Evolutionary conservation across 140 eudicot species (phyloP), one percentile per base, ranked within the genome.

Genomic region (Erigeron philadelphicus): DNA sequence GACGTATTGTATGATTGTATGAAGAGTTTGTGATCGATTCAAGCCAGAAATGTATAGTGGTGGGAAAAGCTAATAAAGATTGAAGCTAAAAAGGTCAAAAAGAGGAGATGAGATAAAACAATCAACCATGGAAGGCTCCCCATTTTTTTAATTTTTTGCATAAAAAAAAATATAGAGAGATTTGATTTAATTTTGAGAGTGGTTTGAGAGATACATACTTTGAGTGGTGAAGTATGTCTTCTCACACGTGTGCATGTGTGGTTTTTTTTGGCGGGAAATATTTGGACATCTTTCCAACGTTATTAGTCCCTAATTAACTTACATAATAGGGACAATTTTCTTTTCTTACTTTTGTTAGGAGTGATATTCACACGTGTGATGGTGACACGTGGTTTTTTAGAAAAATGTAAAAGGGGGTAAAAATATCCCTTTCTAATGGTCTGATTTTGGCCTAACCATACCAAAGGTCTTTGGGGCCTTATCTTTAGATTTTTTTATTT

Each of bases 391-490:
- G 83, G 7, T 5, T 7, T 18, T 45, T 75, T 19, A 40, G 23
- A 42, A 0, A n/a, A 50, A 16, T 46, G 18, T 48, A 43, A 43
- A 19, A 21, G 52, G 69, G 72, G 21, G 41, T 64, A 79, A 65
- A 72, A 66, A 76, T 18, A 67, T 64, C 81, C 66, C 75, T 80
- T 76, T 80, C 68, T 80, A 70, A 59, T 72, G 86, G 89, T 80
- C 80, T 68, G 68, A 79, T 53, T 79, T 81, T 79, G 84, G 88
- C 83, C 93, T 75, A 86, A 79, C 79, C 50, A 79, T 45, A 71
- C 61, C 53, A 73, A 76, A 79, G 86, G 90, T 78, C 80, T 78
- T 80, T 82, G 85, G 96, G 96, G 87, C 85, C 89, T 81, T 81
- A 67, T 69, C 42, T 31, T 67, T 31, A 10, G 55, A 49, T 66